Percentiles rank a stretch among this genome's conserved stretches.
Evolutionary conservation across 805 yeast species (phyloP).

Genomic region (Kluyveromyces aestuarii): DNA sequence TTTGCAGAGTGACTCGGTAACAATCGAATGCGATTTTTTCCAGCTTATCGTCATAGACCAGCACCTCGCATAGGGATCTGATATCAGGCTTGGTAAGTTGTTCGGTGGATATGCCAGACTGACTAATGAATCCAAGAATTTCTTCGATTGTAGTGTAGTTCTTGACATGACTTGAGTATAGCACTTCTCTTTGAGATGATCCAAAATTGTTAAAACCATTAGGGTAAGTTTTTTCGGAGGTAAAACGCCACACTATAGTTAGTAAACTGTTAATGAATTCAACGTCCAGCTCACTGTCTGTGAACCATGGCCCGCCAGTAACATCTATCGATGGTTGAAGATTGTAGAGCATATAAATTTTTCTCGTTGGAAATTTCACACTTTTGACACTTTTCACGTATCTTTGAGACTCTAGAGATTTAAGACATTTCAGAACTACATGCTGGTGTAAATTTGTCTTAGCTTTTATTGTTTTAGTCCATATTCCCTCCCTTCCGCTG

Average conservation of each 20-base stretch:
- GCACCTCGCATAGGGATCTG: conserved; percentile 75
- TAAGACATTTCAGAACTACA: conserved; percentile 76
- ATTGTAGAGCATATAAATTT: conserved; percentile 90
- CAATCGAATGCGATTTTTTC: conserved; percentile 55
- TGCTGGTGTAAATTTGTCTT: conserved; percentile 86
- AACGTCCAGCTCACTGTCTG: conserved; percentile 88
- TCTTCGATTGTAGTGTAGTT: conserved; percentile 64
- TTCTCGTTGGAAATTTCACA: conserved; percentile 88
- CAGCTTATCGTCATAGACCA: conserved; percentile 77
- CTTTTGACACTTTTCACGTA: conserved; percentile 84
- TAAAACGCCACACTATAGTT: conserved; percentile 81
- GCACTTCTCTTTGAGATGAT: conserved; percentile 10
- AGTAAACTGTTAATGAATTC: conserved; percentile 83
- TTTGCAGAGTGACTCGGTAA: conserved; percentile 77
- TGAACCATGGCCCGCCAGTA: conserved; percentile 99
- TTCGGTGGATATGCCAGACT: conserved; percentile 69
- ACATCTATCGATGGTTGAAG: conserved; percentile 91
- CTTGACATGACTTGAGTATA: conserved; percentile 48
- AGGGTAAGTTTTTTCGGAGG: conserved; percentile 70
- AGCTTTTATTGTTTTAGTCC: conserved; percentile 88
- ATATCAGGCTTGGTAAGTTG: conserved; percentile 70
- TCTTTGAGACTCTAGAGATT: conserved; percentile 68
- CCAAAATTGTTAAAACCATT: conserved; percentile 41
- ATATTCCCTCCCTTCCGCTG: conserved; percentile 88
- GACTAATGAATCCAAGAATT: conserved; percentile 63